Evolutionary conservation across 768 basidiomycete species (phyloP), one percentile per base, ranked within the genome.

Genomic region (Lepiota subincarnata): DNA sequence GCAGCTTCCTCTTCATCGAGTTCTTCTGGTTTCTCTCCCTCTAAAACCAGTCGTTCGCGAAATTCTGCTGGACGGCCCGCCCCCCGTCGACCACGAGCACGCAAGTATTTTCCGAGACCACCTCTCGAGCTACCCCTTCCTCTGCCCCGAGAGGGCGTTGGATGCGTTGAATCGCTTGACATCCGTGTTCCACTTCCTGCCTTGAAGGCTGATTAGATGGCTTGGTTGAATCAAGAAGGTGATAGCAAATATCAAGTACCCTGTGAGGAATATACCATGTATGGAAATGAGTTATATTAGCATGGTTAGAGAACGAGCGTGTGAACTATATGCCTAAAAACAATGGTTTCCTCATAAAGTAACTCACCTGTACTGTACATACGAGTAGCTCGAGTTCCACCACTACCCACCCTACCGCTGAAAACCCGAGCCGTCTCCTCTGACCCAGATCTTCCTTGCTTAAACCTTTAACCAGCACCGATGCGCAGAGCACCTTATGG

Each of bases 61-160:
- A 87, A 89, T 59, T 81, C 82, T 48, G 87, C 86, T 4, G 83
- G 82, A 35, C 85, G 82, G 1, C 86, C 84, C 8, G 54, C 59
- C 0, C 84, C 77, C 22, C 78, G 59, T 39, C 84, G 70, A 2
- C 88, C 88, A 3, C 84, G 70, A 10, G 88, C 85, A 22, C 87
- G 81, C 16, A 89, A 74, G 61, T 85, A 86, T 68, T 89, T 90
- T 0, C 87, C 87, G 2, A 82, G 69, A 1, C 86, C 86, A 1
- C 87, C 87, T 48, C 86, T 76, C 48, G 83, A 80, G 61, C 76
- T 79, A 20, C 80, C 76, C 53, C 81, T 68, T 0, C 81, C 81
- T 52, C 79, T 60, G 2, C 75, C 75, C 2, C 81, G 75, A 7
- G 65, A 61, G 46, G 62, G 46, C 18, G 53, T n/a, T 2, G 19